Evolutionary conservation across 371 early-diverging fungal genomes (phyloP).

Genomic region (Coemansia sp.): DNA sequence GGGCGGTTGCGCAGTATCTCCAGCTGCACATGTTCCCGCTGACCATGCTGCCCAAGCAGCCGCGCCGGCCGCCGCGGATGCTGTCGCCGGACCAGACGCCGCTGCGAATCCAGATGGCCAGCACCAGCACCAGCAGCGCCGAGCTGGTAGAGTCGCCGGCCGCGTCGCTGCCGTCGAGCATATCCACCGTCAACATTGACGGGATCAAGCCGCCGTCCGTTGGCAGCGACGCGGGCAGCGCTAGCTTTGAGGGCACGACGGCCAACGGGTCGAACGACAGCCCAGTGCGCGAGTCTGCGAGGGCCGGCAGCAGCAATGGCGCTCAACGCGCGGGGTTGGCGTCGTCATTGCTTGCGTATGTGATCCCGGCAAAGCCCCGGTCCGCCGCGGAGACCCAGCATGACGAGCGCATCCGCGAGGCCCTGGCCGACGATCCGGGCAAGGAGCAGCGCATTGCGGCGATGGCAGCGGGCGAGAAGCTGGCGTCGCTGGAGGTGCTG

Average conservation of each 20-base stretch:
- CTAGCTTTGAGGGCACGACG: constrained; percentile 3
- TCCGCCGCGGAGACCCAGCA: background rate
- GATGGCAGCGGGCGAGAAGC: constrained; percentile 45
- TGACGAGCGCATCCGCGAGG: constrained; percentile 11
- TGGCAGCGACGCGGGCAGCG: constrained; percentile 3
- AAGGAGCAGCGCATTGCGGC: constrained; percentile 16
- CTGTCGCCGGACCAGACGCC: constrained; percentile 7
- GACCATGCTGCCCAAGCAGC: constrained; percentile 66
- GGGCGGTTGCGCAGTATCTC: constrained; percentile 72
- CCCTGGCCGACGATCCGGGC: constrained; percentile 22
- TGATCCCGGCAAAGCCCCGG: constrained; percentile 3
- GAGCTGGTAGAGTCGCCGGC: background rate
- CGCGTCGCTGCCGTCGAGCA: constrained; percentile 13
- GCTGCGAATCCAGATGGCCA: background rate
- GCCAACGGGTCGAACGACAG: constrained; percentile 2
- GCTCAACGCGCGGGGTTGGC: constrained; percentile 12
- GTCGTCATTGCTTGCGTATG: constrained; percentile 30
- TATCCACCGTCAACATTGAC: constrained; percentile 10
- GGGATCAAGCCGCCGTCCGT: background rate
- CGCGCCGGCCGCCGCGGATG: constrained; percentile 7
- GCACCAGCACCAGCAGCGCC: background rate
- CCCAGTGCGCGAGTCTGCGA: background rate
- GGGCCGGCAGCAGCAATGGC: background rate
- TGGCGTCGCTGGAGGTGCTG: constrained; percentile 64
- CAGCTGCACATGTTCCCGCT: constrained; percentile 88